phyloP scores from a whole-genome alignment of 495 filamentous ascomycete species.

The Penicillium paxilli region DNA sequence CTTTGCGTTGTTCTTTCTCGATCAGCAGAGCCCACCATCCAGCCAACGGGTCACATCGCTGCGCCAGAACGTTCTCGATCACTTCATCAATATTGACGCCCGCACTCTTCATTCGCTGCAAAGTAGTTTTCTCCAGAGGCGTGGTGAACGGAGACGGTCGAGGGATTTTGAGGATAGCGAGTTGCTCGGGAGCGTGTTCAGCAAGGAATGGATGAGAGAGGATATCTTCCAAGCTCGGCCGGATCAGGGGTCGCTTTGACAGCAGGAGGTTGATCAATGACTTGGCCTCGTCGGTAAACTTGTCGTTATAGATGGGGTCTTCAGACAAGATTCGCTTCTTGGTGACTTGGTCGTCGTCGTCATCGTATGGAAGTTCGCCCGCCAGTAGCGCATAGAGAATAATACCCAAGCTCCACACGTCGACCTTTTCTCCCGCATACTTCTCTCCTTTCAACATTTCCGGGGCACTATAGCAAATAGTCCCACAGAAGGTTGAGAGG shows the following conservation, averaged over 20 bases:
- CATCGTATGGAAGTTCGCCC: conserved; percentile 94
- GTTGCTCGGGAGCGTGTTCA: conserved; percentile 85
- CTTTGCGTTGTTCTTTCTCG: conserved; percentile 94
- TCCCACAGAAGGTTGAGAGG: conserved; percentile 96
- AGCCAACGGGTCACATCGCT: conserved; percentile 83
- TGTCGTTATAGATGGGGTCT: conserved; percentile 82
- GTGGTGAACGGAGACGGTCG: conserved; percentile 86
- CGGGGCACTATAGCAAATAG: conserved; percentile 94
- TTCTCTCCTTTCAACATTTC: conserved; percentile 99
- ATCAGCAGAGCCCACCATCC: conserved; percentile 97
- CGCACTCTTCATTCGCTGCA: conserved; percentile 92
- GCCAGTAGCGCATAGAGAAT: conserved; percentile 92
- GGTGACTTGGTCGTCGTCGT: conserved; percentile 85
- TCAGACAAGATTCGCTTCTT: conserved; percentile 79
- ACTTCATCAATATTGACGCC: conserved; percentile 93
- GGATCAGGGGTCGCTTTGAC: conserved; percentile 82
- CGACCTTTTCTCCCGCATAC: conserved; percentile 95
- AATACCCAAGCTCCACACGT: conserved; percentile 96
- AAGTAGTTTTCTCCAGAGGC: conserved; percentile 81
- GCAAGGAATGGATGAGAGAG: conserved; percentile 85
- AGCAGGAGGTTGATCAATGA: conserved; percentile 73
- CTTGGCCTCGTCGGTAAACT: conserved; percentile 74
- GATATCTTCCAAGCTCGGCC: conserved; percentile 85
- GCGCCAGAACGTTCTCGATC: conserved; percentile 88
- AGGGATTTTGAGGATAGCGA: conserved; percentile 83